A percentile compares a stretch with the other conserved stretches of the same genome.
Conservation (phyloP, 2,329 filamentous ascomycete genomes). For the Emericellopsis atlantica region DNA sequence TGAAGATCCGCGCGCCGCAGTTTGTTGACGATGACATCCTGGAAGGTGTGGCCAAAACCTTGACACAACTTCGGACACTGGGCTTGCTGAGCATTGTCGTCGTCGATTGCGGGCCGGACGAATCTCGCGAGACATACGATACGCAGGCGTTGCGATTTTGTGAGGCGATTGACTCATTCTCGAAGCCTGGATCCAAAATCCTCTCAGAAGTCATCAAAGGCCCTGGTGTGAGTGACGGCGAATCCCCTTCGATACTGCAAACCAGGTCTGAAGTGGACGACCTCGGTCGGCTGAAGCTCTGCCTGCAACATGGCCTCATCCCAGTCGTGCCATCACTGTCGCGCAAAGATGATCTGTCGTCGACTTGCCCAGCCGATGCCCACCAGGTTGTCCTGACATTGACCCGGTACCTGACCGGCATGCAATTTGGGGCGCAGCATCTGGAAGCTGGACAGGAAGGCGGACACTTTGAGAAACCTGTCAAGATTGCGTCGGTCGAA, state of each 20-base stretch:
- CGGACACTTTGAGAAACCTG: conserved; percentile 22
- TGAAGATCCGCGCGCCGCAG: conserved; percentile 71
- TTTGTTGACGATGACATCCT: conserved; percentile 56
- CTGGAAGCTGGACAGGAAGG: not conserved
- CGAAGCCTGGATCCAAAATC: conserved; percentile 54
- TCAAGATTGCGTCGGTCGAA: conserved; percentile 55
- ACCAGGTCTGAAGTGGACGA: conserved; percentile 17
- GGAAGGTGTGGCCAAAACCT: conserved; percentile 65
- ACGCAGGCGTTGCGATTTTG: conserved; percentile 62
- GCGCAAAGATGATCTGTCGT: conserved; percentile 19
- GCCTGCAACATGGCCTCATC: conserved; percentile 18
- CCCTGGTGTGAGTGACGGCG: not conserved
- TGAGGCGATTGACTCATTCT: conserved; percentile 60
- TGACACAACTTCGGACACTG: conserved; percentile 71
- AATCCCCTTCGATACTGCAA: conserved; percentile 9
- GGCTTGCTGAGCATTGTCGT: conserved; percentile 76
- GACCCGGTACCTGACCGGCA: conserved; percentile 60
- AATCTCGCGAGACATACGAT: conserved; percentile 26
- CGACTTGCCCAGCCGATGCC: conserved; percentile 25
- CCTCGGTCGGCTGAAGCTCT: conserved; percentile 14
- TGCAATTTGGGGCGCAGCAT: conserved; percentile 29
- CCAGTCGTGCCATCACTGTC: conserved; percentile 28
- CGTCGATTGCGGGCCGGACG: conserved; percentile 52
- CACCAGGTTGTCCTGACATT: conserved; percentile 63
- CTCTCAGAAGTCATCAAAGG: conserved; percentile 34